Evolutionary conservation across 1,284 basidiomycete genomes (phyloP).

Genomic region (Phenoliferia sp.): DNA sequence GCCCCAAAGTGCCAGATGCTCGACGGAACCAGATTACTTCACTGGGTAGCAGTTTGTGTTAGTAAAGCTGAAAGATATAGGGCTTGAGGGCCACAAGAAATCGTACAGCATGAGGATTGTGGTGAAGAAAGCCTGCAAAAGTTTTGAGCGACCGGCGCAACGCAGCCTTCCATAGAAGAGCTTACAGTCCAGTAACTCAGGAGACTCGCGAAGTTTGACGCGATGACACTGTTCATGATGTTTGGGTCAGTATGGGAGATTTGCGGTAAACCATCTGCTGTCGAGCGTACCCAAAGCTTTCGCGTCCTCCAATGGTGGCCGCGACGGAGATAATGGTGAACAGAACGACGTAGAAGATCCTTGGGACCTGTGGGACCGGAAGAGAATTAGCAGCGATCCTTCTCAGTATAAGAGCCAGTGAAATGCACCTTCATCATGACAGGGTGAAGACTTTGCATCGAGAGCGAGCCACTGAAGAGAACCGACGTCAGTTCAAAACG

Average conservation of each 20-base stretch:
- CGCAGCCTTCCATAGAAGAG: background rate
- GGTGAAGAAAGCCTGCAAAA: constrained; percentile 51
- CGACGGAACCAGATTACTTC: constrained; percentile 41
- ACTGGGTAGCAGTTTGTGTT: background rate
- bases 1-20: constrained; percentile 29
- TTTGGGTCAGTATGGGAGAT: background rate
- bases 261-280: background rate
- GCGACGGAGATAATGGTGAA: constrained; percentile 54
- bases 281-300: constrained; percentile 26
- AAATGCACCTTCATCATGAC: constrained; percentile 49
- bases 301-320: constrained; percentile 58
- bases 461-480: constrained; percentile 53
- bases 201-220: constrained; percentile 54
- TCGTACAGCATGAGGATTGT: constrained; percentile 56
- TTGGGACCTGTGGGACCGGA: constrained; percentile 55
- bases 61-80: background rate
- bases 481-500: background rate
- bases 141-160: background rate
- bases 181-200: constrained; percentile 57
- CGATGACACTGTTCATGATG: constrained; percentile 42
- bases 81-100: background rate
- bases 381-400: too few species aligned
- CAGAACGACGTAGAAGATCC: constrained; percentile 57
- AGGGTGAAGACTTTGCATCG: constrained; percentile 55
- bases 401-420: too few species aligned